Base-by-base conservation (phyloP, 345 rosid genomes). In the Tarenaya hassleriana region DNA sequence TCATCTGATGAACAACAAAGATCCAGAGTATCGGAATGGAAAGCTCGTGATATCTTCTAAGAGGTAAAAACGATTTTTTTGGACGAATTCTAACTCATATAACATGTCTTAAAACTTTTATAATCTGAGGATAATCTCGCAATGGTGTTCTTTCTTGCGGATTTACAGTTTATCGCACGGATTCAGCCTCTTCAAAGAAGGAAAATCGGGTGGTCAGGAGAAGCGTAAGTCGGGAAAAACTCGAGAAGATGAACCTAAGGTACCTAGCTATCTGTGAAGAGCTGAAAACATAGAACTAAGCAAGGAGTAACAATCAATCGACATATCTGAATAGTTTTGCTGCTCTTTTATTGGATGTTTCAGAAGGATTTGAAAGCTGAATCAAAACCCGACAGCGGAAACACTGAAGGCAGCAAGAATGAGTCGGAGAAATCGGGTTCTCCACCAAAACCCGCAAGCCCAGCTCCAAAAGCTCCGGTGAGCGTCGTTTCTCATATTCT, bases 101-200 rank as follows among this genome's bases (percentile, higher is more conserved):
- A n/a, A n/a, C n/a, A 61, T 7, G 52, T 67, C 54, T 15, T 49
- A 5, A 19, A 2, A 29, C 13, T 34, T 41, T 1, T 31, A 52
- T 16, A 11, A 44, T 1, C 14, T 4, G 16, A 13, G 2, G 10
- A 41, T 10, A 7, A 47, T 14, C 11, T 51, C 15, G 64, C 70
- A 16, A 66, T 33, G 11, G 4, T 53, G 10, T 61, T 6, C 16
- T 35, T 24, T 52, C 16, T 34, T 15, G 35, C 40, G 43, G 27
- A 29, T 56, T 53, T n/a, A n/a, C 81, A 92, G 98, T 70, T 74
- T 92, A 66, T 83, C 97, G 17, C 96, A 76, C 57, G 98, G 98
- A 66, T 72, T 92, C 60, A 69, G 81, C 32, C 42, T 81, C 41
- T 92, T 92, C 79, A 86, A 83, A 62, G 88, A 76, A 56, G 80